phyloP scores from a whole-genome alignment of 2,329 filamentous ascomycete genomes.

The Blumeria graminis region DNA sequence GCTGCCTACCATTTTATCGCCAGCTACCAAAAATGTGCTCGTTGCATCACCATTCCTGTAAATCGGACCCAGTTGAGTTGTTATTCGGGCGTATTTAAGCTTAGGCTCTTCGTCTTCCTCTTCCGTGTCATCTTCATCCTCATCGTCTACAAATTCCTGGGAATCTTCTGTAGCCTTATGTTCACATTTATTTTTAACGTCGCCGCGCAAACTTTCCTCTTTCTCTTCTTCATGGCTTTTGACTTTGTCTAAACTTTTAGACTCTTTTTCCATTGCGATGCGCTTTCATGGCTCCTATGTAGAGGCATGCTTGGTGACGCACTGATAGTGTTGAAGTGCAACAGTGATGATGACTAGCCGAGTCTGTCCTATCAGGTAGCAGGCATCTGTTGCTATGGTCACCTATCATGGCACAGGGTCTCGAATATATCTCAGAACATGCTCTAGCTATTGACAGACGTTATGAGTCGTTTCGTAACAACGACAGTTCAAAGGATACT shows the following conservation, averaged over 20 bases:
- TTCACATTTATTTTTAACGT: constrained; percentile 9
- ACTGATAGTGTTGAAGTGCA: no score
- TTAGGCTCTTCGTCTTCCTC: constrained; percentile 82
- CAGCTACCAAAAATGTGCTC: constrained; percentile 68
- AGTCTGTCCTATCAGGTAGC: no score
- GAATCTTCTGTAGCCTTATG: constrained; percentile 10
- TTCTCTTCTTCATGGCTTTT: constrained; percentile 7
- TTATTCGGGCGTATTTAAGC: constrained; percentile 78
- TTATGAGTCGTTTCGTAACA: neutral
- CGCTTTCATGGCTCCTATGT: constrained; percentile 4
- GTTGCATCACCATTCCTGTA: constrained; percentile 93
- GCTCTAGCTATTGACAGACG: no score
- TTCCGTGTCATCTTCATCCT: constrained; percentile 36
- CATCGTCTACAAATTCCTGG: constrained; percentile 18
- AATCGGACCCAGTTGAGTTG: constrained; percentile 50
- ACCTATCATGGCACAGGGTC: no score
- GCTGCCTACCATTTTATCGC: constrained; percentile 78
- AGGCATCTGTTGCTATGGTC: no score
- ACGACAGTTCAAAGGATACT: constrained; percentile 5
- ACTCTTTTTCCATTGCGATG: constrained; percentile 14
- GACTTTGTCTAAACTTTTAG: constrained; percentile 5
- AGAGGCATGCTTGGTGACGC: no score
- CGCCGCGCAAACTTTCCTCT: constrained; percentile 6
- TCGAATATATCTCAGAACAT: no score
- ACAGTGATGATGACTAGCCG: no score